Evolutionary conservation across 2,329 filamentous ascomycete species (phyloP).

Genomic region (Talaromyces sp.): DNA sequence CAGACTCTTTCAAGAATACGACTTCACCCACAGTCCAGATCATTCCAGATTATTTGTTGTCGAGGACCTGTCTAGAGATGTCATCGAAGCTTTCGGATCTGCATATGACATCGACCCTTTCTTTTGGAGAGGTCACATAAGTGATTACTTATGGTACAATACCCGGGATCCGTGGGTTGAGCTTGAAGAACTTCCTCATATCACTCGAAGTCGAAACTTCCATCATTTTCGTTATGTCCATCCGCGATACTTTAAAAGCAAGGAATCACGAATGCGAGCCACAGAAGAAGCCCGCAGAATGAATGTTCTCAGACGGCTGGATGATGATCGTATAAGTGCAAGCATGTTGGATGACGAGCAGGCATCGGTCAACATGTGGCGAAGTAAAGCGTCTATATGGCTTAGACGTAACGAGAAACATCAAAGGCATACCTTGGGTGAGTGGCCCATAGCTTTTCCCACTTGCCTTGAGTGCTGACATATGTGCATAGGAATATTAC

Average conservation of each 20-base stretch:
- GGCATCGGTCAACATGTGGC: constrained; percentile 2
- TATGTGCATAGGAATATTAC: background rate
- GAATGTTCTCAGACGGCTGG: background rate
- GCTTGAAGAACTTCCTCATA: constrained; percentile 4
- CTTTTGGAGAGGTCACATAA: constrained; percentile 8
- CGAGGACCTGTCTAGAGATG: background rate
- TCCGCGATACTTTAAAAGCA: background rate
- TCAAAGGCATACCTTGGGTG: background rate
- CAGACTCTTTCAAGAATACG: background rate
- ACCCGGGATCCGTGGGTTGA: constrained; percentile 5
- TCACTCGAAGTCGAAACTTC: constrained; percentile 1
- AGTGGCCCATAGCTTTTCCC: background rate
- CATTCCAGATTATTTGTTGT: constrained; percentile 1
- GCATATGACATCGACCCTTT: constrained; percentile 5
- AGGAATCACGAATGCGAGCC: background rate
- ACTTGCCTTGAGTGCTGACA: background rate
- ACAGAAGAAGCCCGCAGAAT: constrained; percentile 1
- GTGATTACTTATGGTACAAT: constrained; percentile 9
- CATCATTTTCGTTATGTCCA: constrained; percentile 4
- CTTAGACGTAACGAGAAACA: background rate
- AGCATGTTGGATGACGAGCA: background rate
- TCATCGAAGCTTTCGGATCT: constrained; percentile 7
- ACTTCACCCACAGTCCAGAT: background rate
- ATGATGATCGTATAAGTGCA: constrained; percentile 4
- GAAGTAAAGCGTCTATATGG: background rate